phyloP scores from a whole-genome alignment of 805 yeast genomes.

The Hanseniaspora taiwanica region DNA sequence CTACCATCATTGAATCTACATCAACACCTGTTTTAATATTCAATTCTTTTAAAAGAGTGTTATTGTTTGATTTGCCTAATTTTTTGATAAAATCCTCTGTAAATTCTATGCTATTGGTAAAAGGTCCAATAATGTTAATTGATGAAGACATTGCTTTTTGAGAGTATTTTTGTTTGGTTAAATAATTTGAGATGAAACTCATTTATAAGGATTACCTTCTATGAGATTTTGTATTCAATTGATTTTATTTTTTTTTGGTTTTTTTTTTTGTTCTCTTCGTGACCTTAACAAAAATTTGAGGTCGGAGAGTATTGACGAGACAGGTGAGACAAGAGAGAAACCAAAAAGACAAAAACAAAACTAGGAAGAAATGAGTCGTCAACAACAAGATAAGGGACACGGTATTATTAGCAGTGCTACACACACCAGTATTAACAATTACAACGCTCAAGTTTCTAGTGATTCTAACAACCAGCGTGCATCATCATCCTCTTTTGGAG shows the following conservation, averaged over 20 bases:
- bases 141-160: neutral
- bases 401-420: too few relatives aligned
- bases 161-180: neutral
- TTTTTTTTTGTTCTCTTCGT: too few relatives aligned
- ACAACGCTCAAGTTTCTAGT: too few relatives aligned
- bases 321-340: neutral
- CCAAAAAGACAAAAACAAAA: constrained; percentile 5
- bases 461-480: too few relatives aligned
- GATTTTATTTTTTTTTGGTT: too few relatives aligned
- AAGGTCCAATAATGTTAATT: neutral
- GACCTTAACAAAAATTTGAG: too few relatives aligned
- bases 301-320: too few relatives aligned
- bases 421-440: constrained; percentile 2
- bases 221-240: too few relatives aligned
- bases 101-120: neutral
- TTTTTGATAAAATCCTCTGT: neutral
- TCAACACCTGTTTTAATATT: neutral
- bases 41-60: neutral
- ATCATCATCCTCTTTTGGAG: constrained; percentile 13
- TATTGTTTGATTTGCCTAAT: neutral
- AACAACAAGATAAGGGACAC: constrained; percentile 1
- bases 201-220: too few relatives aligned
- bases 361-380: constrained; percentile 4
- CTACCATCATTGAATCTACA: neutral
- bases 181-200: neutral